These are phyloP conservation scores for Botrytis deweyae DNA, from an alignment of 2,329 filamentous ascomycete genomes.

Conservation along the genomic window DNA sequence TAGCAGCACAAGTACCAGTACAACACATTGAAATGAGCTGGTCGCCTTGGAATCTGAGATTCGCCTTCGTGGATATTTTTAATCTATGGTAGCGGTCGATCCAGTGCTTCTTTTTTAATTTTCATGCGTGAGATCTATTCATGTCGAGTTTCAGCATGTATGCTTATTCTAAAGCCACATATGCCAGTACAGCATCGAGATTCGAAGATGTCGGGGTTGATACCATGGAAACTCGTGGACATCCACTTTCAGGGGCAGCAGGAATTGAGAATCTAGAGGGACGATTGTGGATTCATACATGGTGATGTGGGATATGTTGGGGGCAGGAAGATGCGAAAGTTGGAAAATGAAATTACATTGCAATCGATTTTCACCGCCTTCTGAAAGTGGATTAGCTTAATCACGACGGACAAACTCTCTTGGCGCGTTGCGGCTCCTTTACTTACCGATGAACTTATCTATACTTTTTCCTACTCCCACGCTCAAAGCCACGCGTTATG, in stretches of 20 bases:
- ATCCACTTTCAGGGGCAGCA: not conserved
- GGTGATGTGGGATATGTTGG: not conserved
- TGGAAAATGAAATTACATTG: not conserved
- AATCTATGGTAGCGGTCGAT: not conserved
- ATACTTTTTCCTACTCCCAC: not conserved
- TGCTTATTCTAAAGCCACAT: not conserved
- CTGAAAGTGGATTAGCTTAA: not conserved
- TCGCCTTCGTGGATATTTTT: not conserved
- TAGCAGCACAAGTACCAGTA: not conserved
- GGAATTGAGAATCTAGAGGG: not conserved
- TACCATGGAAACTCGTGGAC: not conserved
- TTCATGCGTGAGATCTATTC: not conserved
- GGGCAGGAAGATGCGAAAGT: not conserved
- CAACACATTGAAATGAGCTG: not conserved
- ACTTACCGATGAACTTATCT: not conserved
- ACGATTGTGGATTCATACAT: not conserved
- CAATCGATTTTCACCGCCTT: not conserved
- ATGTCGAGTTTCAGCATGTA: not conserved
- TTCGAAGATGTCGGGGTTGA: not conserved
- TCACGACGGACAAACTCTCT: not conserved
- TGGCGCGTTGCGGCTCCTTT: conserved; percentile 4
- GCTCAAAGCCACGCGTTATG: not conserved
- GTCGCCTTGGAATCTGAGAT: not conserved
- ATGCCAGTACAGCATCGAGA: not conserved
- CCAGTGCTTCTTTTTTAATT: conserved; percentile 1